A percentile compares a stretch with the other conserved stretches of the same genome.
Evolutionary conservation across 1,139 yeast species (phyloP).

Genomic region (Yamadazyma atlantica): DNA sequence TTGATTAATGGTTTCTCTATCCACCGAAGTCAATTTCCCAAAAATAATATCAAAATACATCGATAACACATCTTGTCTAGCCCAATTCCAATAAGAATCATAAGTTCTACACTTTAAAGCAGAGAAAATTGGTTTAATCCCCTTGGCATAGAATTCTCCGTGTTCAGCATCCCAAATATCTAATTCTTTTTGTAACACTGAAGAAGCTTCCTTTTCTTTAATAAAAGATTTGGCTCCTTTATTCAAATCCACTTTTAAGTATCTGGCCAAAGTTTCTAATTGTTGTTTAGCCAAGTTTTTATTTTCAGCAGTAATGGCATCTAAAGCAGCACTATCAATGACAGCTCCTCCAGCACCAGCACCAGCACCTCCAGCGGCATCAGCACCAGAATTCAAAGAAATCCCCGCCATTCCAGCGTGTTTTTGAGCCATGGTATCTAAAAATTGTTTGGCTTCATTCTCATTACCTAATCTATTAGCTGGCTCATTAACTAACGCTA

Average conservation of each 20-base stretch:
- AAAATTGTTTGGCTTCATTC: slow-evolving; percentile 83
- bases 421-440: slow-evolving; percentile 78
- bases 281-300: slow-evolving; percentile 90
- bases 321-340: slow-evolving; percentile 94
- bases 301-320: slow-evolving; percentile 89
- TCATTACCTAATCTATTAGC: slow-evolving; percentile 83
- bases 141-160: slow-evolving; percentile 92
- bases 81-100: slow-evolving; percentile 99
- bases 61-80: slow-evolving; percentile 92
- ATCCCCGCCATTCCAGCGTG: slow-evolving; percentile 85
- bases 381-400: slow-evolving; percentile 65
- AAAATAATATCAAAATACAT: slow-evolving; percentile 95
- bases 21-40: slow-evolving; percentile 86
- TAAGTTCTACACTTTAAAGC: slow-evolving; percentile 92
- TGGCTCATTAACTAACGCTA: slow-evolving; percentile 88
- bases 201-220: slow-evolving; percentile 86
- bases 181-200: slow-evolving; percentile 80
- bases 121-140: slow-evolving; percentile 88
- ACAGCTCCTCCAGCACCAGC: slow-evolving; percentile 80
- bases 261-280: slow-evolving; percentile 90
- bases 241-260: slow-evolving; percentile 87
- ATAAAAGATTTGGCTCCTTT: slow-evolving; percentile 85
- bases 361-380: slow-evolving; percentile 47
- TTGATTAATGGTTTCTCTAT: slow-evolving; percentile 93
- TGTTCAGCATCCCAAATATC: slow-evolving; percentile 94